Evolutionary conservation across 2,329 filamentous ascomycete species (phyloP).

Genomic region (Paraphoma sp.): DNA sequence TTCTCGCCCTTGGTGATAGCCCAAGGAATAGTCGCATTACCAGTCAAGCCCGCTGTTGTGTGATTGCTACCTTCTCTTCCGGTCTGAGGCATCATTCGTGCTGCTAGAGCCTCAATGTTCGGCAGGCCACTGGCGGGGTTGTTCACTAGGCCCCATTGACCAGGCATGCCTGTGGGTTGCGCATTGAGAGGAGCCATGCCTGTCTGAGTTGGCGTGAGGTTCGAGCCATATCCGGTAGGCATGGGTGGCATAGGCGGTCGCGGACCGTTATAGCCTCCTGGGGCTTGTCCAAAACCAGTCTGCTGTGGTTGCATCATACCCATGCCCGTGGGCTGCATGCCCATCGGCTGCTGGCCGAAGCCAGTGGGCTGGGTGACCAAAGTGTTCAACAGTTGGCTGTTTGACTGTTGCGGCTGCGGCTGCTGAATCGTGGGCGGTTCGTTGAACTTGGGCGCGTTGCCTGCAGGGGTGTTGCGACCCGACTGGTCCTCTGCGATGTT

Average conservation of each 20-base stretch:
- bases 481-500: conserved; percentile 77
- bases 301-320: conserved; percentile 51
- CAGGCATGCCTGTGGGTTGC: conserved; percentile 91
- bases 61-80: conserved; percentile 82
- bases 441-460: conserved; percentile 75
- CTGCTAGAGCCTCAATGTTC: conserved; percentile 90
- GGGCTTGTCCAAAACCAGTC: conserved; percentile 68
- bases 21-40: conserved; percentile 97
- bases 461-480: conserved; percentile 58
- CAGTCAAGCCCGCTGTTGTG: conserved; percentile 84
- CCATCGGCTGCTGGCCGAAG: conserved; percentile 67
- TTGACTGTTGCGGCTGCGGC: conserved; percentile 72
- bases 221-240: conserved; percentile 62
- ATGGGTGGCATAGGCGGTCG: conserved; percentile 81
- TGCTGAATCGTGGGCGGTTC: conserved; percentile 60
- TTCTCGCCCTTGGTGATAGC: conserved; percentile 99
- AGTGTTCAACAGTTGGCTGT: conserved; percentile 64
- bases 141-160: conserved; percentile 99
- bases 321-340: conserved; percentile 59
- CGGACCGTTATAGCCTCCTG: conserved; percentile 81
- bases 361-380: conserved; percentile 62
- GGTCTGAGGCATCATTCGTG: conserved; percentile 96
- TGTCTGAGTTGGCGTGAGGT: conserved; percentile 66
- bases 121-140: conserved; percentile 86
- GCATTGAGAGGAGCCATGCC: conserved; percentile 75